Percentiles rank a stretch among this genome's conserved stretches.
Conservation (phyloP, 2,329 filamentous ascomycete species). For the Hymenoscyphus salicellus region DNA sequence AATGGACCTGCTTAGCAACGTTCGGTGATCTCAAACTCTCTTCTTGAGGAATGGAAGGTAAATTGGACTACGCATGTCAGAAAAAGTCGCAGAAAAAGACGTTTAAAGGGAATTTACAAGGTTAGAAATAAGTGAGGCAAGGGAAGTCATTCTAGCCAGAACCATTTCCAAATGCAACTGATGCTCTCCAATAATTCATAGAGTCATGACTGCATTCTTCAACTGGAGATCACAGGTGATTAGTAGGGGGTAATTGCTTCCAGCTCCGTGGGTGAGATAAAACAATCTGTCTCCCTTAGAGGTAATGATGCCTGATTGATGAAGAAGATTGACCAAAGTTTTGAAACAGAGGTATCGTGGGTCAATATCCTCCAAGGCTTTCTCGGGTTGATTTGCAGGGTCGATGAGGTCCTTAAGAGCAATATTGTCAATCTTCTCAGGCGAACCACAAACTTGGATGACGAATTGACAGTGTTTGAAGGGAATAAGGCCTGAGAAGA, state of each 20-base stretch:
- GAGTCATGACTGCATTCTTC: conserved; percentile 7
- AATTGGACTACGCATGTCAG: too few species aligned
- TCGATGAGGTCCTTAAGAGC: conserved; percentile 3
- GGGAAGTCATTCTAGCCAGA: background rate
- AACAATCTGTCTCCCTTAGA: background rate
- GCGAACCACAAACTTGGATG: background rate
- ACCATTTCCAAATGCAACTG: background rate
- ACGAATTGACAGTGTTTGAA: conserved; percentile 6
- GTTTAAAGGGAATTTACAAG: background rate
- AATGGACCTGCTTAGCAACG: too few species aligned
- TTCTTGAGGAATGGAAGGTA: too few species aligned
- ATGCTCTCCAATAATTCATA: background rate
- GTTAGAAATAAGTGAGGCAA: background rate
- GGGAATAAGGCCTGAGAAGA: background rate
- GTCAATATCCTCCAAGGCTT: background rate
- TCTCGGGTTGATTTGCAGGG: background rate
- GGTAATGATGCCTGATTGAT: background rate
- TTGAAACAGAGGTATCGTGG: background rate
- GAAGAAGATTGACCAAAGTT: background rate
- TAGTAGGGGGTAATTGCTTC: background rate
- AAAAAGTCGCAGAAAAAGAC: background rate
- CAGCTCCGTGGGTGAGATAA: background rate
- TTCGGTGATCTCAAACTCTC: too few species aligned
- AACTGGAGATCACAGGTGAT: conserved; percentile 1
- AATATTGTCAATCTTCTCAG: background rate